Base-by-base conservation (phyloP, 176 grass and related monocot species). In the Cocos nucifera region DNA sequence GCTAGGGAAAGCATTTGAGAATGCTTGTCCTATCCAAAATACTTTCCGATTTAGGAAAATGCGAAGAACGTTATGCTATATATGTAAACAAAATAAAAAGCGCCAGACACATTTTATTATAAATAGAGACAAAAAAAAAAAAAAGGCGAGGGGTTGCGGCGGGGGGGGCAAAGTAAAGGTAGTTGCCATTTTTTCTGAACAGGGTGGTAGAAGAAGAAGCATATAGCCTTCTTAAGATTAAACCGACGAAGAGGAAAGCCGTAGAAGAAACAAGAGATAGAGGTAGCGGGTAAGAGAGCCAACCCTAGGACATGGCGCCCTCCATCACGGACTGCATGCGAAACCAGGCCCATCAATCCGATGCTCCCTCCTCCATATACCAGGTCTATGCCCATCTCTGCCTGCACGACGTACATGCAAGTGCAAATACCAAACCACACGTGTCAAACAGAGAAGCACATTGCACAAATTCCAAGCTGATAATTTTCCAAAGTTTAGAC, bases 301-400 rank as follows among this genome's bases (percentile, higher is more conserved):
- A 64, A 96, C 92, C 92, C 92, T 68, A 96, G 82, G 29, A 96
- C 92, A 85, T 96, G 92, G 71, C 92, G 86, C 16, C 92, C 92
- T 69, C 92, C 92, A 66, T 96, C 86, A 80, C 90, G 92, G 69
- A 96, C 92, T 57, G 92, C 92, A 70, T 90, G 92, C 60, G 83
- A 96, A 69, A 96, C 80, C 28, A 96, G 58, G 6, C 92, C 92
- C 92, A 96, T 96, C 73, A 96, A 83, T 54, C 92, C 92, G 29
- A 96, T 90, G 80, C 86, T 90, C 28, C 92, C 87, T 54, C 92
- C 92, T 16, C 92, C 92, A 56, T 96, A 96, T 69, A 96, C 92
- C 75, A 96, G 66, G 78, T 96, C 92, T 65, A 96, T 96, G 69
- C 87, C 92, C 74, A 79, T 82, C 73, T 88, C 84, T 69, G 90